Evolutionary conservation across 2,329 filamentous ascomycete genomes (phyloP), one percentile per base, ranked within the genome.

Genomic region (Sporothrix phasma): DNA sequence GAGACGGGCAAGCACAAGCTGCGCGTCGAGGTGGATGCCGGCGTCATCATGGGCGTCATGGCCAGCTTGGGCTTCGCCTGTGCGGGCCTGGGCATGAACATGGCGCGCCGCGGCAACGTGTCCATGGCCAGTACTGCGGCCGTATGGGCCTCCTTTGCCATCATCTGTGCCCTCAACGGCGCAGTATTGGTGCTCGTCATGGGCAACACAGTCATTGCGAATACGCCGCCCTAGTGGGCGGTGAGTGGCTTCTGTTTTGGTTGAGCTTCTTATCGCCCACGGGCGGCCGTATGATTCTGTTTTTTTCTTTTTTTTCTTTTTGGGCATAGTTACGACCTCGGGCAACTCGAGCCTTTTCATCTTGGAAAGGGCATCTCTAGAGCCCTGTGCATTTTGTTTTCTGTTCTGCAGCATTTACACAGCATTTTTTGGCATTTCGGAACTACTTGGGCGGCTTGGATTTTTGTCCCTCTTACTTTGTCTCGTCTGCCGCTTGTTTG

Each of bases 1-100:
- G 76, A 79, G 15, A 89, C 89, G 0, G 89, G 88, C 8, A 80
- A 83, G 54, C 86, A 85, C 71, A 88, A 83, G 72, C 79, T 88
- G 68, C 79, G 82, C 4, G 79, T 85, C n/a, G 85, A 90, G 72
- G 89, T 93, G 3, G 88, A 92, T 69, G 84, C 83, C 0, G 89
- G 86, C 8, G 87, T 89, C 1, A 80, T 89, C 1, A 78, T 90
- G 46, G 89, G 88, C 10, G 85, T 88, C 17, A 80, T 89, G 37
- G 79, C 83, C 34, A 89, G 86, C 67, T 72, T 92, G 46, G 80
- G 85, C 66, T 85, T 85, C 69, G 84, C 84, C 0, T 83, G 85
- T 54, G 77, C 81, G 13, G 88, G 81, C 0, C 77, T 90, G 6
- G 84, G 81, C 39, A 80, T 82, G 72, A 80, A 83, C 67, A 72